Percentiles rank a stretch among this genome's conserved stretches.
Evolutionary conservation across 2,329 filamentous ascomycete genomes (phyloP).

Genomic region (Hymenoscyphus fructigenus): DNA sequence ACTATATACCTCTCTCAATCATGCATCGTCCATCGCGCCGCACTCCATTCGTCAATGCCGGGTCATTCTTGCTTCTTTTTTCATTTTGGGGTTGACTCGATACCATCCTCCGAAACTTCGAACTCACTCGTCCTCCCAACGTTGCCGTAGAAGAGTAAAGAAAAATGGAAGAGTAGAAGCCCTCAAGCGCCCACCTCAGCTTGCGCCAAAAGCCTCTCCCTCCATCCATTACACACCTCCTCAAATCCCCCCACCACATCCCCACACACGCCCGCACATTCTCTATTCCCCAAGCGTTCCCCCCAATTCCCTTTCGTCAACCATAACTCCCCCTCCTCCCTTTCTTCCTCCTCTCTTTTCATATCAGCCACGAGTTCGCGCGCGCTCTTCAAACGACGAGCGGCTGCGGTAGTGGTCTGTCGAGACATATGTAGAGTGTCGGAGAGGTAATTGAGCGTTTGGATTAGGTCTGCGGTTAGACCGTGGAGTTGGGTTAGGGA

Average conservation of each 20-base stretch:
- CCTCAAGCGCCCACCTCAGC: conserved; percentile 31
- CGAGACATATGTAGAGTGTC: conserved; percentile 94
- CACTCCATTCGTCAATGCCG: no score
- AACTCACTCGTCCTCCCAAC: no score
- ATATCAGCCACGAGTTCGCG: conserved; percentile 86
- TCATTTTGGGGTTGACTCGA: no score
- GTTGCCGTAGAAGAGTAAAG: no score
- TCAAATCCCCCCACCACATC: conserved; percentile 93
- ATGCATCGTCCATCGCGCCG: no score
- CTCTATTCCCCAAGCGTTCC: conserved; percentile 69
- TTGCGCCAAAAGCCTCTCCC: conserved; percentile 69
- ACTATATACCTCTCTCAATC: no score
- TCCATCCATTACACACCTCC: conserved; percentile 82
- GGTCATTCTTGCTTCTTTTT: no score
- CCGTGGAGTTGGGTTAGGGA: conserved; percentile 68
- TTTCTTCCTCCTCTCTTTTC: conserved; percentile 75
- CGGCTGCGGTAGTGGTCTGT: conserved; percentile 80
- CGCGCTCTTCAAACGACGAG: conserved; percentile 74
- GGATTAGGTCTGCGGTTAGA: conserved; percentile 70
- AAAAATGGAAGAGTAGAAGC: no score
- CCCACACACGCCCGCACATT: conserved; percentile 79
- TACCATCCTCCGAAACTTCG: no score
- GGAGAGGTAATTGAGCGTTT: conserved; percentile 80
- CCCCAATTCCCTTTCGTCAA: conserved; percentile 83
- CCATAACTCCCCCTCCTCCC: conserved; percentile 80